phyloP scores from a whole-genome alignment of 345 rosid species.

The Clarkia xantiana region DNA sequence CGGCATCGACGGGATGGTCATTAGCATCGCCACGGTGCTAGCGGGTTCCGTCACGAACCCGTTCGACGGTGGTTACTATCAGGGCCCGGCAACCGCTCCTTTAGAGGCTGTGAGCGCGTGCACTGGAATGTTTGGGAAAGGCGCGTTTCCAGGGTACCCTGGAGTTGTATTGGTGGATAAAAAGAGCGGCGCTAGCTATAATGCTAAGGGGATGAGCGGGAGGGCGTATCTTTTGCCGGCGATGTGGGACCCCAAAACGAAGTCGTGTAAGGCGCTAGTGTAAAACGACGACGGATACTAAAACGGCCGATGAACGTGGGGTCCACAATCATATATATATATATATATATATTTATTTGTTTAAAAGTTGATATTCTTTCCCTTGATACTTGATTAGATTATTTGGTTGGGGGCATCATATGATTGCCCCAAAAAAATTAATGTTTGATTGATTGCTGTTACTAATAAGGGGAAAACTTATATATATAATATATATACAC shows the following conservation, averaged over 20 bases:
- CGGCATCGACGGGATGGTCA: constrained; percentile 80
- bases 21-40: constrained; percentile 59
- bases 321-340: too few species aligned
- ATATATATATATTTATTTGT: too few species aligned
- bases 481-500: too few species aligned
- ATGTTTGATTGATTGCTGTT: too few species aligned
- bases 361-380: too few species aligned
- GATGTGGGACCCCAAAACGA: constrained; percentile 74
- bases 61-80: constrained; percentile 56
- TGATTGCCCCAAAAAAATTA: too few species aligned
- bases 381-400: too few species aligned
- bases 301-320: too few species aligned
- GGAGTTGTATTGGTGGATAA: constrained; percentile 43
- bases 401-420: too few species aligned
- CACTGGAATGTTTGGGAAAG: constrained; percentile 55
- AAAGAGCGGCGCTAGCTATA: constrained; percentile 52
- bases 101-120: constrained; percentile 78
- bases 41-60: constrained; percentile 79
- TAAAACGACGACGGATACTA: too few species aligned
- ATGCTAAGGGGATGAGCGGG: constrained; percentile 41
- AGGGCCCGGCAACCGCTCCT: constrained; percentile 53
- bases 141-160: constrained; percentile 70
- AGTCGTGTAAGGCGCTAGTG: constrained; percentile 48
- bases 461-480: too few species aligned
- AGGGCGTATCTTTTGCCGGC: constrained; percentile 70